Conservation (phyloP, 1,139 yeast genomes). For the Tardiomyces depauwii region DNA sequence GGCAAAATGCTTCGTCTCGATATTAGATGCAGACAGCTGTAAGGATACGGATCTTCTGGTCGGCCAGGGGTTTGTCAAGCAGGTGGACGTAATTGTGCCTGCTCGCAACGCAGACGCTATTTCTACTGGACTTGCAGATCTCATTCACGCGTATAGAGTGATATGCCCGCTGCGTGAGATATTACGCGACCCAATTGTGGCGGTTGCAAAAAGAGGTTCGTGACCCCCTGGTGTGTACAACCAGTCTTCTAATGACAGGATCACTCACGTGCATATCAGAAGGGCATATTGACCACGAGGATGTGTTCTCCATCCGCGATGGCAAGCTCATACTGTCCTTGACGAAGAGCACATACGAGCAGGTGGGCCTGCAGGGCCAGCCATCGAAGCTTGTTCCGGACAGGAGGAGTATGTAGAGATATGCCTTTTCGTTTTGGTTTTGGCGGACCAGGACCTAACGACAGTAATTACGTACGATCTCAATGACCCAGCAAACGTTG, state of each 20-base stretch:
- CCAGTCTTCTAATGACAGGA: conserved; percentile 6
- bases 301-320: conserved; percentile 21
- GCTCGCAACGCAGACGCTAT: neutral
- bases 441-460: neutral
- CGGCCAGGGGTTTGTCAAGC: conserved; percentile 10
- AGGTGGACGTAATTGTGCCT: conserved; percentile 7
- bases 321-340: conserved; percentile 24
- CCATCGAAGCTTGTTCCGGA: conserved; percentile 7
- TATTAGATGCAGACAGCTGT: neutral
- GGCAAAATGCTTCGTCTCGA: neutral
- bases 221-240: conserved; percentile 3
- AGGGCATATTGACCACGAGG: conserved; percentile 22
- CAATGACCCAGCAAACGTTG: conserved; percentile 5
- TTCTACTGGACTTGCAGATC: neutral
- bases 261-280: conserved; percentile 11
- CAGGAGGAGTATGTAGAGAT: neutral
- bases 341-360: conserved; percentile 21
- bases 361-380: conserved; percentile 25
- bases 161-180: conserved; percentile 2
- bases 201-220: conserved; percentile 1
- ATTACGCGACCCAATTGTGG: conserved; percentile 1
- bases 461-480: conserved; percentile 10
- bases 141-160: neutral
- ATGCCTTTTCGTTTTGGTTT: neutral
- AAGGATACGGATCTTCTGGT: conserved; percentile 5